phyloP scores from a whole-genome alignment of 2,329 filamentous ascomycete genomes.

The Trichoderma harzianum region DNA sequence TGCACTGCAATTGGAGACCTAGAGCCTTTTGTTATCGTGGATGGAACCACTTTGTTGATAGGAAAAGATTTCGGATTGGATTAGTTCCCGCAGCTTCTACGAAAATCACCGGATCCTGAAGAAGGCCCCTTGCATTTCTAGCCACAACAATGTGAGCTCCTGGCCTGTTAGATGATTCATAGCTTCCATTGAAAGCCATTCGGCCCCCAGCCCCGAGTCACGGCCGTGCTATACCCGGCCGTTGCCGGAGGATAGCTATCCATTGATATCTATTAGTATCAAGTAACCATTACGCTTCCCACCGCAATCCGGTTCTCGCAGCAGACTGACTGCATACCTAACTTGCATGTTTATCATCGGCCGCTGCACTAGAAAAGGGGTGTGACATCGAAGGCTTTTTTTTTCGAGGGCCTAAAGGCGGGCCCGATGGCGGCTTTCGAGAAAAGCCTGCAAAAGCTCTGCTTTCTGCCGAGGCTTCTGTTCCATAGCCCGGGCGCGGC shows the following conservation, averaged over 20 bases:
- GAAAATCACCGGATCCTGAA: background rate
- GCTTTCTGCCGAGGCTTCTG: background rate
- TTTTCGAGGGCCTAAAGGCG: background rate
- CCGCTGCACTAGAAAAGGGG: background rate
- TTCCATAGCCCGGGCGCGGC: background rate
- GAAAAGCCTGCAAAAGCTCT: background rate
- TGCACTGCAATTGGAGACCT: background rate
- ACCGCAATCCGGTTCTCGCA: background rate
- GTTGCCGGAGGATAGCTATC: background rate
- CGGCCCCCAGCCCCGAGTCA: background rate
- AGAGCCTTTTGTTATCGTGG: background rate
- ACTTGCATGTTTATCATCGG: background rate
- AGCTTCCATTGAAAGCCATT: background rate
- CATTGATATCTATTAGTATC: background rate
- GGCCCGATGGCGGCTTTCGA: constrained; percentile 3
- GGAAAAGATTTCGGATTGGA: background rate
- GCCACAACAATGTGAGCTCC: background rate
- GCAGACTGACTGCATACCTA: background rate
- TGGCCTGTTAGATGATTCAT: background rate
- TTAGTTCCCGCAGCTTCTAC: background rate
- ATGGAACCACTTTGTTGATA: background rate
- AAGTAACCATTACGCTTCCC: background rate
- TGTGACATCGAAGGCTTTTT: background rate
- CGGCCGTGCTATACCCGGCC: constrained; percentile 3
- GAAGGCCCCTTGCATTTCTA: background rate